A percentile compares a stretch with the other conserved stretches of the same genome.
Evolutionary conservation across 2,329 filamentous ascomycete species (phyloP).

Genomic region (Penicillium hesseltinei): DNA sequence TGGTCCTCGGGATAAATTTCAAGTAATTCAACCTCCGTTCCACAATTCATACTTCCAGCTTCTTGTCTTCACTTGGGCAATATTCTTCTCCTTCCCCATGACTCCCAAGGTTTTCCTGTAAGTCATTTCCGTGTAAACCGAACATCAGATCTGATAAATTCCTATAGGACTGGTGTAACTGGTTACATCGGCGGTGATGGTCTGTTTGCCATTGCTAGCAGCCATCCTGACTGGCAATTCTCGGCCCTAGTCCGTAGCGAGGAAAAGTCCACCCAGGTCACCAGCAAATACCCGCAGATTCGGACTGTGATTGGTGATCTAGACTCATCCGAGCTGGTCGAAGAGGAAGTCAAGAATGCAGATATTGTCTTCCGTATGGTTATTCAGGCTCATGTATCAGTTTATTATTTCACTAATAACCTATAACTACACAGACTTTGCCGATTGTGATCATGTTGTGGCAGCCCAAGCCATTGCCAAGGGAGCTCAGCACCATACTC

Average conservation of each 20-base stretch:
- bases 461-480: slow-evolving; percentile 43
- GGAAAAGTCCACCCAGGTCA: slow-evolving; percentile 42
- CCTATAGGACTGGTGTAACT: slow-evolving; percentile 49
- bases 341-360: slow-evolving; percentile 46
- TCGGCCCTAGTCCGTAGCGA: slow-evolving; percentile 46
- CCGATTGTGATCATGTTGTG: slow-evolving; percentile 45
- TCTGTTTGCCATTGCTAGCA: slow-evolving; percentile 46
- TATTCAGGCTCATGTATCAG: too few relatives aligned
- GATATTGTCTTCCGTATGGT: slow-evolving; percentile 48
- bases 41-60: too few relatives aligned
- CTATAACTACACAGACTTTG: slow-evolving; percentile 36
- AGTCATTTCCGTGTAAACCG: slow-evolving; percentile 17
- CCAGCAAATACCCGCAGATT: slow-evolving; percentile 41
- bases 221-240: slow-evolving; percentile 50
- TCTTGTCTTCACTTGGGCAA: background rate
- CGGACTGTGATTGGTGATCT: slow-evolving; percentile 46
- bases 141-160: slow-evolving; percentile 14
- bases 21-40: slow-evolving; percentile 5
- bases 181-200: slow-evolving; percentile 56
- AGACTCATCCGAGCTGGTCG: slow-evolving; percentile 41
- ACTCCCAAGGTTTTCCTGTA: slow-evolving; percentile 38
- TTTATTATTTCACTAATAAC: background rate
- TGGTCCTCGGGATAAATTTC: background rate
- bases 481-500: slow-evolving; percentile 37
- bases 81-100: slow-evolving; percentile 16